Percentiles rank a stretch among this genome's conserved stretches.
Evolutionary conservation across 768 basidiomycete species (phyloP).

Genomic region (Boletus tylopilopsis): DNA sequence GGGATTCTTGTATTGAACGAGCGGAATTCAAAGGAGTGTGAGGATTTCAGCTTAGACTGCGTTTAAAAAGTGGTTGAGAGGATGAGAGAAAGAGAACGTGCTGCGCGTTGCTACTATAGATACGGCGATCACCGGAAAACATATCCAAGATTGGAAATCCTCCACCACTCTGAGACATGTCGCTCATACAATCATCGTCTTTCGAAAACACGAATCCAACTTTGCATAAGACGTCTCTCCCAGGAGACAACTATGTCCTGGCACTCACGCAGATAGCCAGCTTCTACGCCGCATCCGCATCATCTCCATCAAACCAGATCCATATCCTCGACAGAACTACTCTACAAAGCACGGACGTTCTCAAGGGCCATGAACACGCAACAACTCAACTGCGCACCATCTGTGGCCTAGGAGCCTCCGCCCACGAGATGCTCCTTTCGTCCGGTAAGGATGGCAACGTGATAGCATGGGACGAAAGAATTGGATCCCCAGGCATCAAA

Average conservation of each 20-base stretch:
- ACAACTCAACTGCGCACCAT: slow-evolving; percentile 54
- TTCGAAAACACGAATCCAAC: slow-evolving; percentile 20
- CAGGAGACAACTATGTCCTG: slow-evolving; percentile 55
- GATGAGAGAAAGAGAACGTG: slow-evolving; percentile 7
- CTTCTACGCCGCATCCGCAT: slow-evolving; percentile 61
- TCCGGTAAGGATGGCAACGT: slow-evolving; percentile 71
- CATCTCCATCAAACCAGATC: slow-evolving; percentile 60
- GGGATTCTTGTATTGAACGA: slow-evolving; percentile 23
- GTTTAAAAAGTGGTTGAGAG: background rate
- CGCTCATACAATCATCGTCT: slow-evolving; percentile 21
- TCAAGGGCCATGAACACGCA: slow-evolving; percentile 55
- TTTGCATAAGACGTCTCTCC: slow-evolving; percentile 32
- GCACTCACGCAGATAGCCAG: slow-evolving; percentile 45
- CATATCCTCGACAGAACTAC: slow-evolving; percentile 62
- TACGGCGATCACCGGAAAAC: slow-evolving; percentile 13
- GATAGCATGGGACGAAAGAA: slow-evolving; percentile 72
- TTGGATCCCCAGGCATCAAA: slow-evolving; percentile 47
- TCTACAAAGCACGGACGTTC: slow-evolving; percentile 41
- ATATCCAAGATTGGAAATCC: too few relatives aligned
- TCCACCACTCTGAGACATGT: too few relatives aligned
- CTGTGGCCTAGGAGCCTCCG: slow-evolving; percentile 37
- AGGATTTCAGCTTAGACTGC: slow-evolving; percentile 7
- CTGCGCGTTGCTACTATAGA: slow-evolving; percentile 7
- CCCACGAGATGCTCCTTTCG: slow-evolving; percentile 50
- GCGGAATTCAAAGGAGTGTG: slow-evolving; percentile 28